Conservation (phyloP, 1,284 basidiomycete genomes). For the Coniophora puteana region DNA sequence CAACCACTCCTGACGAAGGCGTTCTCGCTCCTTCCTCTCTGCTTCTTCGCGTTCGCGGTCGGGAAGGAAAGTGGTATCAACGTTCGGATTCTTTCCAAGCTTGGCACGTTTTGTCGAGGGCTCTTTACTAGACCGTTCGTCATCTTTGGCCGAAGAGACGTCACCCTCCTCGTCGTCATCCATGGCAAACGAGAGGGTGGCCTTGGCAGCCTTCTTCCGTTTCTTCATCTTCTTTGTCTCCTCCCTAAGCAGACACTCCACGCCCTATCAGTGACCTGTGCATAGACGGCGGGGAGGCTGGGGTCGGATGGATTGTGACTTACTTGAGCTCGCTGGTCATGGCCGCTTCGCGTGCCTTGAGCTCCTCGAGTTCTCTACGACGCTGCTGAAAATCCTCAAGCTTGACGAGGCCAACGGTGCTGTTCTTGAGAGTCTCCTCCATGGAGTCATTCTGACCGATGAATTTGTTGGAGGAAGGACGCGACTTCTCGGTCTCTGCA, state of each 20-base stretch:
- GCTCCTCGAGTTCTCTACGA: constrained; percentile 89
- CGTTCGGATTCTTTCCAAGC: constrained; percentile 91
- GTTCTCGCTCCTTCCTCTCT: constrained; percentile 86
- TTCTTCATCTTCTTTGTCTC: constrained; percentile 88
- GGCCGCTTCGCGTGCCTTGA: constrained; percentile 87
- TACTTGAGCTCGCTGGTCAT: constrained; percentile 80
- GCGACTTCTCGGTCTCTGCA: constrained; percentile 79
- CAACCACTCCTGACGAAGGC: constrained; percentile 89
- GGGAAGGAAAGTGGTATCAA: constrained; percentile 97
- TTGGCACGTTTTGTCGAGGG: constrained; percentile 67
- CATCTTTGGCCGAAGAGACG: constrained; percentile 33
- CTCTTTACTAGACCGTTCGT: constrained; percentile 32
- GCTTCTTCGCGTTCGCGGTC: constrained; percentile 94
- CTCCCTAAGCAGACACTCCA: constrained; percentile 83
- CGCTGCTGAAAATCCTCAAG: constrained; percentile 92
- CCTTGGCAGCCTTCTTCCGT: constrained; percentile 79
- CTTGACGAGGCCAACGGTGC: constrained; percentile 90
- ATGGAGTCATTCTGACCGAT: constrained; percentile 92
- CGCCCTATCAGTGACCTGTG: constrained; percentile 57
- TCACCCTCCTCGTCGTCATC: constrained; percentile 65
- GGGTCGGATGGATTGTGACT: constrained; percentile 36
- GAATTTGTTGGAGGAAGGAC: constrained; percentile 84
- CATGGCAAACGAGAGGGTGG: constrained; percentile 86
- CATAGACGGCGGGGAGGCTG: constrained; percentile 5
- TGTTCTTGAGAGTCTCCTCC: constrained; percentile 92